phyloP scores from a whole-genome alignment of 495 filamentous ascomycete genomes.

The Apiosordaria backusii region DNA sequence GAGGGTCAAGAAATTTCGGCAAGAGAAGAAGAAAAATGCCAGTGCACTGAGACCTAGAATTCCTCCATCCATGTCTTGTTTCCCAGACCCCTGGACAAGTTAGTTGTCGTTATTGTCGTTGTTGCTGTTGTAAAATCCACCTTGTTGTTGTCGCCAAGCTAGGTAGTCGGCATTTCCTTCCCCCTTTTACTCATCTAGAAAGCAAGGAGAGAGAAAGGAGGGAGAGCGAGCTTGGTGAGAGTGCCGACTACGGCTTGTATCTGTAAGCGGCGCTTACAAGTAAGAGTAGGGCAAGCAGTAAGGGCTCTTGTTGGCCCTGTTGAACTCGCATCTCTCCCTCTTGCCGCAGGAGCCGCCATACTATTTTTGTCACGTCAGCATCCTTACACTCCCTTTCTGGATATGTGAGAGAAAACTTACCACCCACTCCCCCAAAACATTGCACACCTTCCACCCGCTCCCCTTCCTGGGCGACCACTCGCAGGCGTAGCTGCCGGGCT shows the following conservation, averaged over 20 bases:
- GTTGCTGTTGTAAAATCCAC: background rate
- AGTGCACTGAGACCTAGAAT: background rate
- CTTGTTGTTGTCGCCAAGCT: too few species aligned
- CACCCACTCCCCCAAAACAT: constrained; percentile 21
- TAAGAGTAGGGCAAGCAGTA: constrained; percentile 26
- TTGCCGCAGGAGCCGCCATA: constrained; percentile 22
- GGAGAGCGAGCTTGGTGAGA: background rate
- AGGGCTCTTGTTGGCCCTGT: constrained; percentile 25
- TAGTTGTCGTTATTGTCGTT: too few species aligned
- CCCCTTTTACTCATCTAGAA: too few species aligned
- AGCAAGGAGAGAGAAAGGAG: background rate
- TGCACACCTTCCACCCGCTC: constrained; percentile 28
- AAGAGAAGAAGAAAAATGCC: background rate
- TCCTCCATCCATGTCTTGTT: background rate
- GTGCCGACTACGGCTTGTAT: background rate
- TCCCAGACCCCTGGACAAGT: background rate
- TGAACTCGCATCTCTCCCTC: constrained; percentile 25
- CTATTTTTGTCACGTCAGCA: constrained; percentile 5
- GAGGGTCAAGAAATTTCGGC: background rate
- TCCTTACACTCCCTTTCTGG: too few species aligned
- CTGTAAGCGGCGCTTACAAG: background rate
- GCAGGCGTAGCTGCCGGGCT: constrained; percentile 27
- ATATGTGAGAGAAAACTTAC: constrained; percentile 16
- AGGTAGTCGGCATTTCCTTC: background rate
- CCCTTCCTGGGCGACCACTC: constrained; percentile 14